phyloP scores from a whole-genome alignment of 495 filamentous ascomycete species.

The Ascodesmis nigricans region DNA sequence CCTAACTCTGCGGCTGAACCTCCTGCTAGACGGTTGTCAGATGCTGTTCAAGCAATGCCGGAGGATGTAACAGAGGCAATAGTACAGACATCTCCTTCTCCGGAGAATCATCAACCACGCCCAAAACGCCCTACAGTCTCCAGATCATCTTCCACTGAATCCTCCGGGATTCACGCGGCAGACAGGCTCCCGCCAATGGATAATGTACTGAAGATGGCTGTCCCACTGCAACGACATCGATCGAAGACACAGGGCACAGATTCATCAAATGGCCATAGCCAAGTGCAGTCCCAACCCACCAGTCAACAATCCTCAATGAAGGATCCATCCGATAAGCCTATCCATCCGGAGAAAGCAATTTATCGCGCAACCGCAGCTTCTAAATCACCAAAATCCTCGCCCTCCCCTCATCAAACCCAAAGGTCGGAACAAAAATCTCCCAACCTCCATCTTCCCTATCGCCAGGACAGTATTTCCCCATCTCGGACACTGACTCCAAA shows the following conservation, averaged over 20 bases:
- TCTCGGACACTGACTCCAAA: constrained; percentile 1
- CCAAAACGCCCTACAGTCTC: not conserved
- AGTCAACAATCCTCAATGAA: not conserved
- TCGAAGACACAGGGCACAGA: too few relatives aligned
- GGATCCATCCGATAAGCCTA: not conserved
- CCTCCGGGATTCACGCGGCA: too few relatives aligned
- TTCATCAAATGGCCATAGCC: too few relatives aligned
- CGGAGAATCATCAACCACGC: not conserved
- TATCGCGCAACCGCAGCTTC: not conserved
- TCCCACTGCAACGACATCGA: too few relatives aligned
- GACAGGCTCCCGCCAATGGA: too few relatives aligned
- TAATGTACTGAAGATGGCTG: too few relatives aligned
- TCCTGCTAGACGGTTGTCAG: too few relatives aligned
- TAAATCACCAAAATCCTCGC: not conserved
- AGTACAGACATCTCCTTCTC: not conserved
- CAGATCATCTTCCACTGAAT: too few relatives aligned
- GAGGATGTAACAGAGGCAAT: not conserved
- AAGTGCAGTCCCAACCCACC: too few relatives aligned
- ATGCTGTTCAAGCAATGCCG: too few relatives aligned
- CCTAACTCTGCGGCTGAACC: constrained; percentile 13
- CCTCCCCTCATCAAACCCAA: not conserved
- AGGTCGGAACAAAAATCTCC: not conserved
- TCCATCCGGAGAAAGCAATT: not conserved
- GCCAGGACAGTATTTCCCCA: not conserved
- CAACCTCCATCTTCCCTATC: not conserved